Percentiles rank a stretch among this genome's conserved stretches.
phyloP scores from a whole-genome alignment of 2,329 filamentous ascomycete genomes.

The Colletotrichum higginsianum region DNA sequence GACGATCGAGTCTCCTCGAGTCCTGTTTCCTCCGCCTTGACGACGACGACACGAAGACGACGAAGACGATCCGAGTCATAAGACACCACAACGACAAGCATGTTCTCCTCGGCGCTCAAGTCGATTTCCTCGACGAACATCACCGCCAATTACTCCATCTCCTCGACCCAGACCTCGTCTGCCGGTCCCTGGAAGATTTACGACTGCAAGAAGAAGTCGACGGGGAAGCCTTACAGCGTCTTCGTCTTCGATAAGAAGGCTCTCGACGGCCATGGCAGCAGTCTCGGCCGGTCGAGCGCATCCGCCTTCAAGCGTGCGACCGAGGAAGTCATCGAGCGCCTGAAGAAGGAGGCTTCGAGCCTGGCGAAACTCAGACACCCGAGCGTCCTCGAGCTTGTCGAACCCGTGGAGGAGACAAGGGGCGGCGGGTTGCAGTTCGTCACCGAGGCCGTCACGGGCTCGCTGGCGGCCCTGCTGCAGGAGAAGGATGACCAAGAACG shows the following conservation, averaged over 20 bases:
- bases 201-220: slow-evolving; percentile 97
- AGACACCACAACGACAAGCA: slow-evolving; percentile 58
- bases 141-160: slow-evolving; percentile 89
- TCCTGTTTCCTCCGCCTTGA: slow-evolving; percentile 38
- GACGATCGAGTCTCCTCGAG: slow-evolving; percentile 42
- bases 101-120: slow-evolving; percentile 96
- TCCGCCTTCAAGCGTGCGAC: slow-evolving; percentile 83
- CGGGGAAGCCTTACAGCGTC: slow-evolving; percentile 88
- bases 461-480: slow-evolving; percentile 83
- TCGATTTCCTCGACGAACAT: slow-evolving; percentile 94
- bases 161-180: slow-evolving; percentile 80
- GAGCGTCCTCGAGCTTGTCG: slow-evolving; percentile 90
- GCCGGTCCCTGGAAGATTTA: slow-evolving; percentile 98
- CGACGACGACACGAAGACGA: slow-evolving; percentile 40
- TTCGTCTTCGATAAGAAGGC: slow-evolving; percentile 95
- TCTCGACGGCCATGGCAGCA: slow-evolving; percentile 78
- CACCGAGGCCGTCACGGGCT: slow-evolving; percentile 91
- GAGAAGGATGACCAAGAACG: slow-evolving; percentile 93
- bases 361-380: slow-evolving; percentile 92
- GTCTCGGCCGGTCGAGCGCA: slow-evolving; percentile 74
- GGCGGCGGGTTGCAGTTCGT: slow-evolving; percentile 95
- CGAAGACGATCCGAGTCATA: slow-evolving; percentile 30
- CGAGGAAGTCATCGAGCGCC: slow-evolving; percentile 90
- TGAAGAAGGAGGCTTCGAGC: slow-evolving; percentile 93
- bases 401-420: slow-evolving; percentile 95